A percentile compares a stretch with the other conserved stretches of the same genome.
phyloP scores from a whole-genome alignment of 352 stramenopile genomes.

The Phytophthora agathidicida region DNA sequence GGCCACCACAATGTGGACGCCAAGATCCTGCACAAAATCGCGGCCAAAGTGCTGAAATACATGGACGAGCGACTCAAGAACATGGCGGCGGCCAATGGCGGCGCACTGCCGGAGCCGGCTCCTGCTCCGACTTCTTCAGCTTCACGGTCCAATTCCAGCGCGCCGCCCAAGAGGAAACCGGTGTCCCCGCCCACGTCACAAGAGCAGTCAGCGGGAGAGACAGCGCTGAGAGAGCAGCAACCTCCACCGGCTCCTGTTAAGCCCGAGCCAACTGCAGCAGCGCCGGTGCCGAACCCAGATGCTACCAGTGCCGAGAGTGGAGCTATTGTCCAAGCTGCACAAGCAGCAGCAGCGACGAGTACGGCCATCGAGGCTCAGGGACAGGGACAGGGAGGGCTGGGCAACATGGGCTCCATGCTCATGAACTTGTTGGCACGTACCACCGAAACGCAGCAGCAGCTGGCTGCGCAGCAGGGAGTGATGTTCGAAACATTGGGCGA shows the following conservation, averaged over 20 bases:
- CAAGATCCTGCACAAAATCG: conserved; percentile 89
- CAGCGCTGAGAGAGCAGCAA: conserved; percentile 55
- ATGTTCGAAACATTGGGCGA: conserved; percentile 90
- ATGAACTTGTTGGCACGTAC: conserved; percentile 87
- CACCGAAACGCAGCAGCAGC: conserved; percentile 87
- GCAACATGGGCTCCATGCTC: conserved; percentile 89
- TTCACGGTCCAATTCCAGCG: conserved; percentile 22
- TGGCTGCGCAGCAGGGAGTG: conserved; percentile 82
- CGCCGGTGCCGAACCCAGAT: conserved; percentile 15
- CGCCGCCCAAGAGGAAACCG: conserved; percentile 23
- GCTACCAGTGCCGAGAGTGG: conserved; percentile 33
- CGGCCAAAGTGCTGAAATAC: conserved; percentile 88
- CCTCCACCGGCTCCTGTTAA: conserved; percentile 39
- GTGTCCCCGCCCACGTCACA: conserved; percentile 34
- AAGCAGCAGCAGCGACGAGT: conserved; percentile 43
- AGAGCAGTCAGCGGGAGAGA: conserved; percentile 65
- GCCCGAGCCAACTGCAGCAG: conserved; percentile 25
- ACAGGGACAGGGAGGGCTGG: conserved; percentile 64
- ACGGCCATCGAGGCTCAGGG: conserved; percentile 71
- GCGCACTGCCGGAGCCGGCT: conserved; percentile 10
- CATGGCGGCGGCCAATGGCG: conserved; percentile 31
- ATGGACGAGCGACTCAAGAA: conserved; percentile 85
- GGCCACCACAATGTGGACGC: conserved; percentile 73
- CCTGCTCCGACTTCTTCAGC: conserved; percentile 7
- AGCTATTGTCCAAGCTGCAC: conserved; percentile 49